phyloP scores from a whole-genome alignment of 306 rosid genomes.

The Ormosia semicastrata region DNA sequence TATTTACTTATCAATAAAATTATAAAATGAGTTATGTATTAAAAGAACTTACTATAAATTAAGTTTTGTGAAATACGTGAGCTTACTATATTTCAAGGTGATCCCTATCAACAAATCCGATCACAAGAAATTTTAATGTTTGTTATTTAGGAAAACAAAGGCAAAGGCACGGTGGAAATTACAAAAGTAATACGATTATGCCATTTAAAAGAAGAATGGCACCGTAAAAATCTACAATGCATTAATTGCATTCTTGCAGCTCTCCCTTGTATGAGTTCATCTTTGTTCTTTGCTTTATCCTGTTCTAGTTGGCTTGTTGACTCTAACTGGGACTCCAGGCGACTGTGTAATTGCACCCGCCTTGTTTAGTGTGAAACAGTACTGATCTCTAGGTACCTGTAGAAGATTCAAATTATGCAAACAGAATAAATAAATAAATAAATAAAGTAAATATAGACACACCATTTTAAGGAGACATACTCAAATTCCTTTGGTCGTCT shows the following conservation, averaged over 20 bases:
- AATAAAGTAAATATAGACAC: background rate
- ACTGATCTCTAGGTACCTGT: conserved; percentile 62
- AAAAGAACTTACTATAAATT: too few species aligned
- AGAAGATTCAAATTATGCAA: conserved; percentile 1
- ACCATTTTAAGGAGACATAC: background rate
- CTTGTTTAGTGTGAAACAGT: conserved; percentile 53
- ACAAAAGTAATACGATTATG: background rate
- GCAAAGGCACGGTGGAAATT: background rate
- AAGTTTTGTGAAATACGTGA: background rate
- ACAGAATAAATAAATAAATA: background rate
- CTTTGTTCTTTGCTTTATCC: background rate
- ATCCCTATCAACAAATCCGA: too few species aligned
- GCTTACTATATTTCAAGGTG: too few species aligned
- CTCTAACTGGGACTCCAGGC: conserved; percentile 12
- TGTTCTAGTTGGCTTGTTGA: background rate
- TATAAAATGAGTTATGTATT: too few species aligned
- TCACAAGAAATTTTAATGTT: background rate
- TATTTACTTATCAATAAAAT: too few species aligned
- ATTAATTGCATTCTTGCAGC: background rate
- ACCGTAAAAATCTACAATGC: background rate
- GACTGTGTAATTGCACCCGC: conserved; percentile 44
- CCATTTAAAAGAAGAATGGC: background rate
- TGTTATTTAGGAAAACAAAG: background rate
- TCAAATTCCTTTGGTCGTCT: conserved; percentile 33
- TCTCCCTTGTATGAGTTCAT: background rate